Conservation (phyloP, 2,329 filamentous ascomycete genomes). For the Cyclaneusma minus region DNA sequence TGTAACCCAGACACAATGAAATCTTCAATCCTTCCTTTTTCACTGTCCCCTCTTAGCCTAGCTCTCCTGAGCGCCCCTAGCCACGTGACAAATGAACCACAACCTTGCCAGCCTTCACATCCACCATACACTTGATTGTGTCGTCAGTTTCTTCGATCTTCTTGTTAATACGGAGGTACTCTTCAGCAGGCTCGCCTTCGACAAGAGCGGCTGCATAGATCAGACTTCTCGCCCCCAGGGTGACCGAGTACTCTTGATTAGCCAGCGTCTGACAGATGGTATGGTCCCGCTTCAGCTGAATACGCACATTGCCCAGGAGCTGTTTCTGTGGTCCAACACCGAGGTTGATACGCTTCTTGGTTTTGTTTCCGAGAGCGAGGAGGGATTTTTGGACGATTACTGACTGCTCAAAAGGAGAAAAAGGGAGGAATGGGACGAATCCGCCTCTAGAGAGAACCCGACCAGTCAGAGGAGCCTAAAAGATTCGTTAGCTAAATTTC, state of each 20-base stretch:
- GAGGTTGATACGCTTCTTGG: constrained; percentile 16
- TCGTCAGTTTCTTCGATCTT: constrained; percentile 14
- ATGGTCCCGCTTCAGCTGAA: constrained; percentile 16
- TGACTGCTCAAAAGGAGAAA: constrained; percentile 22
- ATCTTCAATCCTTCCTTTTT: too few species aligned
- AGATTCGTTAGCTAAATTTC: neutral
- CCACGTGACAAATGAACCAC: constrained; percentile 5
- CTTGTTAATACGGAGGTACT: constrained; percentile 17
- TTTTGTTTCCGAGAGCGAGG: constrained; percentile 18
- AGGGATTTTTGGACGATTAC: constrained; percentile 27
- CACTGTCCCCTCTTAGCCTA: too few species aligned
- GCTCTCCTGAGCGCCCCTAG: too few species aligned
- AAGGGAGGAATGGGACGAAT: constrained; percentile 28
- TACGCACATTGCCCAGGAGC: constrained; percentile 18
- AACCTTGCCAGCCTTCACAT: constrained; percentile 8
- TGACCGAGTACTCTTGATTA: constrained; percentile 15
- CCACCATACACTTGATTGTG: constrained; percentile 9
- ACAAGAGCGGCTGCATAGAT: constrained; percentile 14
- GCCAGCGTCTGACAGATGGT: constrained; percentile 18
- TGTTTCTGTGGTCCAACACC: constrained; percentile 13
- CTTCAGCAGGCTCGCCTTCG: constrained; percentile 11
- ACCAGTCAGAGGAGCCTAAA: constrained; percentile 23
- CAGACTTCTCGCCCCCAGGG: constrained; percentile 21
- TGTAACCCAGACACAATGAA: too few species aligned
- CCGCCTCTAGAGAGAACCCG: constrained; percentile 23